Evolutionary conservation across 108 stramenopile genomes (phyloP), one percentile per base, ranked within the genome.

Genomic region (Nitzschia sp.): DNA sequence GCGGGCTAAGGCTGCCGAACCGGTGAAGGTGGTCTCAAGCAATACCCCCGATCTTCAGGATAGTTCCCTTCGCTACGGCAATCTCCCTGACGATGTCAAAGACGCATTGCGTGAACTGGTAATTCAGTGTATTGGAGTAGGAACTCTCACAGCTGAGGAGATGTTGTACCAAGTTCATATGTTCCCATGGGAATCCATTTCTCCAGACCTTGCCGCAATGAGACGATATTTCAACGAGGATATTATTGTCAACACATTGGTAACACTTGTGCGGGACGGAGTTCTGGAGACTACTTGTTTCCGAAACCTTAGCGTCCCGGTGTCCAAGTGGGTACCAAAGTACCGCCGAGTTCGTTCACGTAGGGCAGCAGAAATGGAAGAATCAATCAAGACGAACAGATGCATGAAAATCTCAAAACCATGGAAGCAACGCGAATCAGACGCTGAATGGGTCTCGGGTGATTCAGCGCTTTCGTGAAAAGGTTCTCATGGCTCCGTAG

Each of bases 321-420:
- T 79, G 54, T 26, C 69, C 68, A 65, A 76, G 67, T 65, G 79
- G 77, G 57, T 77, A 19, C 54, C 73, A 34, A 50, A 69, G 39
- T 72, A 78, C 56, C 59, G 66, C 21, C 71, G 38, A 29, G 39
- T 53, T 53, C 12, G 62, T 14, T 39, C 42, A 21, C 40, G 41
- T 42, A 19, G 67, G 14, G 57, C 64, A 17, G 39, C 66, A 2
- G 53, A 76, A 41, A 75, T 26, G 37, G 73, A 73, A 20, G 75
- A 65, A 40, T 34, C 70, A 24, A 77, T 63, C 55, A 72, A 68
- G 52, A 17, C 58, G n/a, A 75, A 81, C 6, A 65, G 80, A 29
- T 85, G 83, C 52, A 76, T 90, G 80, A 90, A 90, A 63, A 81
- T 90, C 38, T 67, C 80, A 6, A 90, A 90, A 55, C 89, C 89